Evolutionary conservation across 768 basidiomycete genomes (phyloP), one percentile per base, ranked within the genome.

Genomic region (Leccinum arenicola): DNA sequence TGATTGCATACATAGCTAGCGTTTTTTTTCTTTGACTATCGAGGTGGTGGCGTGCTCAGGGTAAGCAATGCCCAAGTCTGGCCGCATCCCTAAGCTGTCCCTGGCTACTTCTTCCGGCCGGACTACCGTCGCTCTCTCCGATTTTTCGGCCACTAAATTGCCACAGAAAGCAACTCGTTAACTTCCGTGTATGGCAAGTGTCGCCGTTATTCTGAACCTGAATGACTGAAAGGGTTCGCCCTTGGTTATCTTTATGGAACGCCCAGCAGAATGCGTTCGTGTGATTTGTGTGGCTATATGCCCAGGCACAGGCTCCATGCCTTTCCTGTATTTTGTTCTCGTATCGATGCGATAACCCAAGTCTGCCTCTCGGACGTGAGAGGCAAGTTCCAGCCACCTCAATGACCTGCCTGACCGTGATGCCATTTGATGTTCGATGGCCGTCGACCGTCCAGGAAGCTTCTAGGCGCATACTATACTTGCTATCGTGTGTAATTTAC

Each of bases 21-120:
- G 54, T 14, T 56, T 57, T 58, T 55, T 59, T 12, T 19, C 25
- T n/a, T 25, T 60, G 64, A 61, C 61, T 19, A 56, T 64, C 64
- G 60, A 60, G 60, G 62, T 64, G 60, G 62, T 64, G 68, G 67
- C 63, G 67, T 59, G 35, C 29, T 59, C 68, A 68, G 67, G 67
- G 68, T 57, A 51, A 61, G 54, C 29, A 49, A 54, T 59, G 4
- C 56, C 47, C 52, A 47, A 9, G 47, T 56, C 31, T 47, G 40
- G 25, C 43, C 47, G 33, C 64, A 52, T 49, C 64, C 63, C 29
- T 64, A 49, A 25, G n/a, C 36, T 21, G 21, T 27, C 66, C 67
- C 54, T 70, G 63, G 51, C 31, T 40, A 64, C 33, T 54, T 48
- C 59, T 47, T 51, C 55, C 60, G 63, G 54, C 56, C 63, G 61